Base-by-base conservation (phyloP, 1,139 yeast genomes). In the Geotrichum bryndzae region DNA sequence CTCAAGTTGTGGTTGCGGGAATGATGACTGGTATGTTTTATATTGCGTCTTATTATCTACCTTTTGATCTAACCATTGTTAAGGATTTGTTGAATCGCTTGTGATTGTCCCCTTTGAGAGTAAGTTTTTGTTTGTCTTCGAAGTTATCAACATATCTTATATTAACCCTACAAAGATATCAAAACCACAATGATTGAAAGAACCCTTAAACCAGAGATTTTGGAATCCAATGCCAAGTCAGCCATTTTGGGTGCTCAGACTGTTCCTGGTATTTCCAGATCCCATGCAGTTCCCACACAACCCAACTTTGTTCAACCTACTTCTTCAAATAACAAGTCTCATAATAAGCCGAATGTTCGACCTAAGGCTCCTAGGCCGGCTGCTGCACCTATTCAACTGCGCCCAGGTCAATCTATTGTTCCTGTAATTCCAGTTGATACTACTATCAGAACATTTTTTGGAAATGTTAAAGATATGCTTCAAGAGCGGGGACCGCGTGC, bases 61-160 rank as follows among this genome's bases (percentile, higher is more conserved):
- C 15, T 29, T 38, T 15, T 25, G 35, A 33, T 57, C 29, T 53
- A 35, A 46, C 62, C 61, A 67, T 15, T 18, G 10, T 33, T 11
- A 51, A 59, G 69, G 65, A 5, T 80, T 86, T 63, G 76, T 86
- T 59, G 99, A 94, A 74, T 86, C 96, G 5, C 68, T 90, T 53
- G 83, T 91, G 79, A 83, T 94, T 38, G 88, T 94, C 31, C 99
- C 99, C 0, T 92, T 94, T 74, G 99, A 94, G 70, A 89, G 74
- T 65, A 64, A 63, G 66, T 61, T 58, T 31, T 46, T 15, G 11
- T 31, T 23, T 10, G 7, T 29, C 31, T 25, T 25, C 31, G 13
- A 6, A 23, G 10, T 25, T 22, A 41, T 2, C 8, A 41, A 35
- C 25, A 11, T 15, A 5, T 41, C 31, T 33, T 45, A 51, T 33